Percentiles rank a stretch among this genome's conserved stretches.
Evolutionary conservation across 805 yeast species (phyloP).

Genomic region (Priceomyces haplophilus): DNA sequence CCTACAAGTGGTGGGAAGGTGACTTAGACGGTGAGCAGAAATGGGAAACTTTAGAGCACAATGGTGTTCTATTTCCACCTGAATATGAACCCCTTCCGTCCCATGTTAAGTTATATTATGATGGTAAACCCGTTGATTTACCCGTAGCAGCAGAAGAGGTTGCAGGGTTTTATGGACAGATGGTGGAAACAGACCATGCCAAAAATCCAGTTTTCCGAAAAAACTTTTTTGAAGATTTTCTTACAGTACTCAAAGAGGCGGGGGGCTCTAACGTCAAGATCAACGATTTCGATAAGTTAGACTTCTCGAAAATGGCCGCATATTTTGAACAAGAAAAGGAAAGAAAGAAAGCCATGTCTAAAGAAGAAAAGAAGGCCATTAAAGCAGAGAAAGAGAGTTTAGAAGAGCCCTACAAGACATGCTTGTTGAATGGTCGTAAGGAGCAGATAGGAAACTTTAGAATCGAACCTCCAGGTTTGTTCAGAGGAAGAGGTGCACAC

Average conservation of each 20-base stretch:
- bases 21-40: slow-evolving; percentile 71
- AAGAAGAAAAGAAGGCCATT: slow-evolving; percentile 71
- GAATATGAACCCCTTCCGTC: slow-evolving; percentile 82
- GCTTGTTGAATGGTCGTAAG: slow-evolving; percentile 79
- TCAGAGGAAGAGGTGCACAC: slow-evolving; percentile 95
- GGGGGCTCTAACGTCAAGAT: slow-evolving; percentile 60
- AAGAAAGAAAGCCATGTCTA: slow-evolving; percentile 64
- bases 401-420: slow-evolving; percentile 80
- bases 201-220: slow-evolving; percentile 80
- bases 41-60: slow-evolving; percentile 85
- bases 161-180: slow-evolving; percentile 90
- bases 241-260: slow-evolving; percentile 59
- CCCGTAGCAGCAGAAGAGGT: slow-evolving; percentile 91
- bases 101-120: slow-evolving; percentile 70
- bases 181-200: slow-evolving; percentile 85
- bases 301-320: slow-evolving; percentile 70
- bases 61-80: slow-evolving; percentile 93
- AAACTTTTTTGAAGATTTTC: slow-evolving; percentile 82
- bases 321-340: slow-evolving; percentile 68
- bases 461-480: slow-evolving; percentile 94
- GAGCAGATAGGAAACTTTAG: slow-evolving; percentile 93
- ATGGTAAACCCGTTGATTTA: slow-evolving; percentile 69
- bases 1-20: slow-evolving; percentile 83
- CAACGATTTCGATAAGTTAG: slow-evolving; percentile 63
- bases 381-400: slow-evolving; percentile 68